Conservation (phyloP, 176 grass and related monocot genomes). For the Hordeum marinum region DNA sequence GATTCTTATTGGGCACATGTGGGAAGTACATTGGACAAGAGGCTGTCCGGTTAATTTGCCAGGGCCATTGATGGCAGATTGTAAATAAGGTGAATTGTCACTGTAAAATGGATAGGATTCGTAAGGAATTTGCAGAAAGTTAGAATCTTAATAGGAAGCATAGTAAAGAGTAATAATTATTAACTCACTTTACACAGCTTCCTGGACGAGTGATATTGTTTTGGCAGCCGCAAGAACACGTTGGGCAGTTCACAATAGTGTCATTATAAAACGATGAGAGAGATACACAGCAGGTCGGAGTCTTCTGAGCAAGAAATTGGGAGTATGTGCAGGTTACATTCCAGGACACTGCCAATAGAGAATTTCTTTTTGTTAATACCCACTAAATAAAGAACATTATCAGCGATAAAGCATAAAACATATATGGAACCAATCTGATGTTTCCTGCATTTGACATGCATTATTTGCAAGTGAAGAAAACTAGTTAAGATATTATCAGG, state of each 20-base stretch:
- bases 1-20: slow-evolving; percentile 91
- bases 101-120: slow-evolving; percentile 36
- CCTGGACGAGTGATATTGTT: slow-evolving; percentile 58
- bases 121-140: slow-evolving; percentile 16
- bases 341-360: slow-evolving; percentile 84
- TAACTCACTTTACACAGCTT: slow-evolving; percentile 91
- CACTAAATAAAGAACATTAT: slow-evolving; percentile 9
- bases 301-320: slow-evolving; percentile 96
- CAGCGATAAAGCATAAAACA: background rate
- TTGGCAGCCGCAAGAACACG: slow-evolving; percentile 90
- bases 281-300: slow-evolving; percentile 92
- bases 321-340: slow-evolving; percentile 98
- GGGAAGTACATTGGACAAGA: slow-evolving; percentile 85
- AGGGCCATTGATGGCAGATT: slow-evolving; percentile 63
- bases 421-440: background rate
- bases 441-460: slow-evolving; percentile 17
- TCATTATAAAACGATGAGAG: slow-evolving; percentile 99
- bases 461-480: background rate
- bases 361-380: slow-evolving; percentile 26
- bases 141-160: background rate
- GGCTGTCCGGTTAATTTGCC: slow-evolving; percentile 58
- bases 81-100: slow-evolving; percentile 69
- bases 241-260: slow-evolving; percentile 95
- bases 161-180: slow-evolving; percentile 6
- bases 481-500: background rate